Evolutionary conservation across 176 grass and related monocot genomes (phyloP).

Genomic region (Oryza glumipatula): DNA sequence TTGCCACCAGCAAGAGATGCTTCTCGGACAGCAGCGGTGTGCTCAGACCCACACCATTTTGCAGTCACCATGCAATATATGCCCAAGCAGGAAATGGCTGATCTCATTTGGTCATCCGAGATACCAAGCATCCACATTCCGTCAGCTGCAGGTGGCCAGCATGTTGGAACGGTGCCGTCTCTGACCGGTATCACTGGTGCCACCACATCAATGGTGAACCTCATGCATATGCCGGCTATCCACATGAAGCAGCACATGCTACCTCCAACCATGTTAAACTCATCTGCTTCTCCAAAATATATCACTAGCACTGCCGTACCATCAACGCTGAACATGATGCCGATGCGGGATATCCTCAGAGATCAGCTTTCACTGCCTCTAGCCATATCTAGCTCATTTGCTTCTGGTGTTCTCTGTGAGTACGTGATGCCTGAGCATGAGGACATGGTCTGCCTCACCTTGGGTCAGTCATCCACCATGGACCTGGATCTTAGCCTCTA

Average conservation of each 20-base stretch:
- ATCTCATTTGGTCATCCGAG: neutral
- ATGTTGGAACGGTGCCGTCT: too few relatives aligned
- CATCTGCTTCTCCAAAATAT: too few relatives aligned
- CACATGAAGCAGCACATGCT: too few relatives aligned
- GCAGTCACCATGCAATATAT: neutral
- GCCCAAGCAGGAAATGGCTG: neutral
- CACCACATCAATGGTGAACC: too few relatives aligned
- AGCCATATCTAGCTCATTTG: neutral
- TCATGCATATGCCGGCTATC: too few relatives aligned
- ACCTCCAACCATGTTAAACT: too few relatives aligned
- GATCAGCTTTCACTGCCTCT: neutral
- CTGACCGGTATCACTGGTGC: too few relatives aligned
- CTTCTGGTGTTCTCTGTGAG: neutral
- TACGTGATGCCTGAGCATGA: neutral
- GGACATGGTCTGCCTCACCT: neutral
- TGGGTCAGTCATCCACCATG: neutral
- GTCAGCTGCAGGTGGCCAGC: too few relatives aligned
- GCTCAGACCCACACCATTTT: neutral
- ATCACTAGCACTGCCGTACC: neutral
- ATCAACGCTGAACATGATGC: neutral
- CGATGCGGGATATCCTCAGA: neutral
- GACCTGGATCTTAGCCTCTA: neutral
- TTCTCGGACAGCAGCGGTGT: neutral
- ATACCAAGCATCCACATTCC: neutral
- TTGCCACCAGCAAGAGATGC: neutral